Percentiles rank a stretch among this genome's conserved stretches.
Conservation (phyloP, 1,139 yeast genomes). For the Yamadazyma kanchanaburiensis region DNA sequence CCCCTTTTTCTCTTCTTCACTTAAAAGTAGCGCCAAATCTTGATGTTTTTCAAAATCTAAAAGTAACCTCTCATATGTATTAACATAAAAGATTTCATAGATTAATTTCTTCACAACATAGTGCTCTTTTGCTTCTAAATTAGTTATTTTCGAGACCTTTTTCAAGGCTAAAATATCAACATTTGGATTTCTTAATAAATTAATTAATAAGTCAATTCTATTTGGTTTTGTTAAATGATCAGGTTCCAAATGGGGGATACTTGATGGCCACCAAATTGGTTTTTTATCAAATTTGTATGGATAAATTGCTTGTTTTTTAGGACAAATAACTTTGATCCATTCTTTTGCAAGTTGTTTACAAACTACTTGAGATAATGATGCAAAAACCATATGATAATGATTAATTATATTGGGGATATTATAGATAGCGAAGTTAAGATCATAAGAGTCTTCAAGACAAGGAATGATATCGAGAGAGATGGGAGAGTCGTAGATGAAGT, state of each 20-base stretch:
- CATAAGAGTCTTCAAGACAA: slow-evolving; percentile 4
- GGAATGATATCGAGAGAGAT: slow-evolving; percentile 14
- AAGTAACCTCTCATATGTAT: slow-evolving; percentile 25
- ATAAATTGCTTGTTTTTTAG: slow-evolving; percentile 58
- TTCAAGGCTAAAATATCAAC: slow-evolving; percentile 22
- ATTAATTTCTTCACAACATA: slow-evolving; percentile 4
- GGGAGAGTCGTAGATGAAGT: slow-evolving; percentile 5
- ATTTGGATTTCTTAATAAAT: slow-evolving; percentile 31
- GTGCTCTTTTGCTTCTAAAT: too few species aligned
- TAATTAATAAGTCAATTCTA: slow-evolving; percentile 46
- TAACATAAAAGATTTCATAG: slow-evolving; percentile 27
- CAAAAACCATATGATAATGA: slow-evolving; percentile 18
- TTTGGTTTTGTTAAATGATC: slow-evolving; percentile 65
- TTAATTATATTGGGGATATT: slow-evolving; percentile 1
- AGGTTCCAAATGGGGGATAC: slow-evolving; percentile 64
- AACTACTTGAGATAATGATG: slow-evolving; percentile 37
- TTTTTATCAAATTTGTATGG: slow-evolving; percentile 59
- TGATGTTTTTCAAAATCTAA: not conserved
- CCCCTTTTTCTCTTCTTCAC: not conserved
- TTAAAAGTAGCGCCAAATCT: too few species aligned
- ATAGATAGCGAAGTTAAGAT: slow-evolving; percentile 4
- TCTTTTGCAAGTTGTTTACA: slow-evolving; percentile 64
- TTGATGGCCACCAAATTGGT: slow-evolving; percentile 72
- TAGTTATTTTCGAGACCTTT: too few species aligned
- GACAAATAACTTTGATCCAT: slow-evolving; percentile 68